A percentile compares a stretch with the other conserved stretches of the same genome.
phyloP scores from a whole-genome alignment of 73 alveolate species.

The Tetrahymena elliotti region DNA sequence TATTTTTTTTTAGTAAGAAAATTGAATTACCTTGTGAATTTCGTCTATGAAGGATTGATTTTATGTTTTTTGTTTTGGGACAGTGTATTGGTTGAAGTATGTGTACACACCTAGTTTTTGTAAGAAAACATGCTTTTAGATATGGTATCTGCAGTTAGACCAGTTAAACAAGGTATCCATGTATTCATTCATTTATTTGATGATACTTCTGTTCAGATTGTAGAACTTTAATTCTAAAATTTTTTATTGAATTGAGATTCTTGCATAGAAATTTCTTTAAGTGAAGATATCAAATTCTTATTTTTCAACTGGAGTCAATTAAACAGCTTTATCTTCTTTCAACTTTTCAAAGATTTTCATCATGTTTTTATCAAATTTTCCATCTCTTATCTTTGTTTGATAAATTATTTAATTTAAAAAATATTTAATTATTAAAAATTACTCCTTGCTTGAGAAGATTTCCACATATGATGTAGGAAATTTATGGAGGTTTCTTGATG shows the following conservation, averaged over 20 bases:
- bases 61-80: neutral
- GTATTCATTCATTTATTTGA: neutral
- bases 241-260: neutral
- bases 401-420: neutral
- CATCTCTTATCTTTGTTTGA: neutral
- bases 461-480: neutral
- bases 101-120: neutral
- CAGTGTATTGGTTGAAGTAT: neutral
- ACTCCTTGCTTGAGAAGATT: neutral
- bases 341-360: neutral
- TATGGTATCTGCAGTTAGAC: neutral
- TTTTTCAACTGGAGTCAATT: neutral
- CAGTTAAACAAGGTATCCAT: neutral
- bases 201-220: neutral
- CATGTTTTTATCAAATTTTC: neutral
- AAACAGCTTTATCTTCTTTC: neutral
- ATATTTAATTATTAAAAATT: too few relatives aligned
- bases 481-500: neutral
- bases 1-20: neutral
- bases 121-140: neutral
- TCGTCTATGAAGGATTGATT: neutral
- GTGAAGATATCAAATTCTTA: neutral
- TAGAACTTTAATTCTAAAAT: neutral
- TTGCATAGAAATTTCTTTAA: neutral
- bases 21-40: neutral